These are phyloP conservation scores for Hebeloma cylindrosporum DNA, from an alignment of 768 basidiomycete species.

Conservation along the genomic window DNA sequence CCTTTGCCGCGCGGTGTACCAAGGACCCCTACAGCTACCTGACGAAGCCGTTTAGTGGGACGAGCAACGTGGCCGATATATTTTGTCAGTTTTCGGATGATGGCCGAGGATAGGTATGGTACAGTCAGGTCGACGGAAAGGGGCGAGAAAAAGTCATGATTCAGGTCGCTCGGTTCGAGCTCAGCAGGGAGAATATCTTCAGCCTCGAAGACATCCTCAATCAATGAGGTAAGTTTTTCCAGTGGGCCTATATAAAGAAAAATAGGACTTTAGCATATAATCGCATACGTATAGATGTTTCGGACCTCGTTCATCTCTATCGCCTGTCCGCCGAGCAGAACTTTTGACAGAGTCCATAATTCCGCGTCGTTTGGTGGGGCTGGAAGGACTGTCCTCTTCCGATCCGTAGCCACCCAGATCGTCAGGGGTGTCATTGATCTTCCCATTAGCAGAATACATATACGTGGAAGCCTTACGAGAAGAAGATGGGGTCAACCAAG, in stretches of 20 bases:
- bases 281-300: background rate
- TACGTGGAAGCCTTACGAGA: constrained; percentile 28
- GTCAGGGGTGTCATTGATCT: constrained; percentile 35
- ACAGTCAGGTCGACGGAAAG: constrained; percentile 55
- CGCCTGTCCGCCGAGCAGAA: constrained; percentile 63
- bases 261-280: background rate
- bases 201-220: constrained; percentile 88
- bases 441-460: constrained; percentile 27
- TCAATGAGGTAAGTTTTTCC: constrained; percentile 71
- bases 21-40: constrained; percentile 36
- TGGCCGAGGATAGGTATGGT: constrained; percentile 56
- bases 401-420: constrained; percentile 63
- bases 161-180: constrained; percentile 69
- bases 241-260: constrained; percentile 51
- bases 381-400: constrained; percentile 42
- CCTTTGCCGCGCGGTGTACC: constrained; percentile 53
- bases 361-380: constrained; percentile 29
- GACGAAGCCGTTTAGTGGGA: constrained; percentile 67
- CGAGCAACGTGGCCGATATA: constrained; percentile 66
- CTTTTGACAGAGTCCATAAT: constrained; percentile 41
- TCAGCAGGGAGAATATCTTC: constrained; percentile 55
- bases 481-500: constrained; percentile 47
- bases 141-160: constrained; percentile 60
- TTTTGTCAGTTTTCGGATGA: constrained; percentile 70
- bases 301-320: constrained; percentile 74